These are phyloP conservation scores for Draba incana DNA, from an alignment of 345 rosid species.

Conservation along the genomic window DNA sequence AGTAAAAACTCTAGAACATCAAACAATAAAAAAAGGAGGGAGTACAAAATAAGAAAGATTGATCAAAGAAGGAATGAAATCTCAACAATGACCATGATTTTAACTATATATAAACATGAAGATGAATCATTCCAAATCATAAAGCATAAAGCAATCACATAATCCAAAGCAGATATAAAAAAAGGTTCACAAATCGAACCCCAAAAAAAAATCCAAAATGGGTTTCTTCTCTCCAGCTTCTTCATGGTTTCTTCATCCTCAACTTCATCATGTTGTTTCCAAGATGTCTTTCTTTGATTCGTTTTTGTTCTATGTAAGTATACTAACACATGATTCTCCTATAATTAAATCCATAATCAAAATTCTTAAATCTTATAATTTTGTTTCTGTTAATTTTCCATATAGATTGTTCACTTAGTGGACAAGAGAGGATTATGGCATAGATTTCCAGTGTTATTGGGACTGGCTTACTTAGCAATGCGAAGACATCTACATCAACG, in stretches of 20 bases:
- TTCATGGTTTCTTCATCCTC: constrained; percentile 55
- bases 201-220: constrained; percentile 33
- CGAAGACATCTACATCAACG: constrained; percentile 76
- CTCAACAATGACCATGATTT: constrained; percentile 6
- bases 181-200: neutral
- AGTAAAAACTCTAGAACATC: too few species aligned
- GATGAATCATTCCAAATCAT: neutral
- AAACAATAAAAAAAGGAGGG: too few species aligned
- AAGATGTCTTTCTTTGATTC: constrained; percentile 63
- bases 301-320: constrained; percentile 55
- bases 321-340: too few species aligned
- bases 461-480: constrained; percentile 60
- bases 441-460: constrained; percentile 63
- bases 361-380: neutral
- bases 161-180: constrained; percentile 7
- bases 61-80: constrained; percentile 18
- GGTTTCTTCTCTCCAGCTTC: constrained; percentile 43
- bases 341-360: neutral
- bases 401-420: constrained; percentile 60
- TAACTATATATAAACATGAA: neutral
- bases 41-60: neutral
- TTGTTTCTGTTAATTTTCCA: neutral
- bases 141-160: constrained; percentile 40
- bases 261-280: constrained; percentile 53
- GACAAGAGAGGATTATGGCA: constrained; percentile 72